Conservation (phyloP, 176 grass and related monocot genomes). For the Triticum dicoccoides region DNA sequence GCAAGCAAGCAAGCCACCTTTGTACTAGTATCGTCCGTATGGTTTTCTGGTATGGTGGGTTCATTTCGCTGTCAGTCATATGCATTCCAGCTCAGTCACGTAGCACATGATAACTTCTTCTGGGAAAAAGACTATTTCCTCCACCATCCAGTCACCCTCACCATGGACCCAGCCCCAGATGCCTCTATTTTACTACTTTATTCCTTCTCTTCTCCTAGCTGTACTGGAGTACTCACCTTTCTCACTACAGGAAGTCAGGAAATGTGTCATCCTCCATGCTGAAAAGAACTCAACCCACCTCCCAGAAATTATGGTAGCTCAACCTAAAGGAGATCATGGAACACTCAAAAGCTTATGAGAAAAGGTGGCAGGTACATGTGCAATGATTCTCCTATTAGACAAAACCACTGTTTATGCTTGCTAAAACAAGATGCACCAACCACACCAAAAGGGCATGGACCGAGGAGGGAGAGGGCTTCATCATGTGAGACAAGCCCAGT, state of each 20-base stretch:
- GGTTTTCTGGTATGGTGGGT: background rate
- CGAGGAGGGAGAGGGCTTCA: slow-evolving; percentile 1
- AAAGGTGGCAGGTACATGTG: slow-evolving; percentile 25
- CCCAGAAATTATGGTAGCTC: background rate
- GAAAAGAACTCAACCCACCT: background rate
- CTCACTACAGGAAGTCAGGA: slow-evolving; percentile 21
- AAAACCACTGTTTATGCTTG: background rate
- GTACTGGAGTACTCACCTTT: background rate
- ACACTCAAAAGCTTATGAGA: background rate
- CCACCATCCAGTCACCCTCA: slow-evolving; percentile 8
- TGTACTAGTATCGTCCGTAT: background rate
- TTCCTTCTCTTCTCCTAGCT: slow-evolving; percentile 20
- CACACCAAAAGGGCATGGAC: background rate
- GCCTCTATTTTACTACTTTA: slow-evolving; percentile 10
- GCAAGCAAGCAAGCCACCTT: background rate
- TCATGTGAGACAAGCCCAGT: slow-evolving; percentile 4
- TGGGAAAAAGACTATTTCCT: background rate
- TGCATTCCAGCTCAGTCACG: slow-evolving; percentile 32
- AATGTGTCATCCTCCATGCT: background rate
- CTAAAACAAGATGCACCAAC: background rate
- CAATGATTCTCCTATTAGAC: slow-evolving; percentile 38
- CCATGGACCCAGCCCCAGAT: background rate
- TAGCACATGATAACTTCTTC: background rate
- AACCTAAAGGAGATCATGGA: background rate
- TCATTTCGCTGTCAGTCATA: background rate